Percentiles rank a stretch among this genome's conserved stretches.
Evolutionary conservation across 805 yeast genomes (phyloP).

Genomic region (Metschnikowia shivogae): DNA sequence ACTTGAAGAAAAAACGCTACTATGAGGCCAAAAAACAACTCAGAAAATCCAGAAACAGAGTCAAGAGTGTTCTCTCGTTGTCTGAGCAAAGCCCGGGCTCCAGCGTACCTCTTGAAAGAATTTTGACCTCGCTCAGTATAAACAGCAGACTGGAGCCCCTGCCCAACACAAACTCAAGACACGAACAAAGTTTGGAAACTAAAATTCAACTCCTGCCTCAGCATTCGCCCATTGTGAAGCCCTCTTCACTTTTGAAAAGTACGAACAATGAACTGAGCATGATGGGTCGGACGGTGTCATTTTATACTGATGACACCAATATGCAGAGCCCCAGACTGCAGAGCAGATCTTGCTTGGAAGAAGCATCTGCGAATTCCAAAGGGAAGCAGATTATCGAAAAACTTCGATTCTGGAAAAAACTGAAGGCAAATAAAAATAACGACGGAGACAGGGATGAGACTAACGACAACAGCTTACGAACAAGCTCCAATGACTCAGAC

Average conservation of each 20-base stretch:
- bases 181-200: background rate
- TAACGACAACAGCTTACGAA: background rate
- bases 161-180: slow-evolving; percentile 1
- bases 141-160: slow-evolving; percentile 16
- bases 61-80: slow-evolving; percentile 34
- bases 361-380: slow-evolving; percentile 7
- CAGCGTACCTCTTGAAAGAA: slow-evolving; percentile 36
- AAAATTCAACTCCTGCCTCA: background rate
- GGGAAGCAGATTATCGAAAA: slow-evolving; percentile 27
- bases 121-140: slow-evolving; percentile 34
- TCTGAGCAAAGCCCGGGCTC: slow-evolving; percentile 25
- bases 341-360: background rate
- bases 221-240: background rate
- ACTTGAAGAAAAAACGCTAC: slow-evolving; percentile 29
- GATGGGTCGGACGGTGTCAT: slow-evolving; percentile 21
- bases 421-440: slow-evolving; percentile 12
- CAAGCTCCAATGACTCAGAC: background rate
- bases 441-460: background rate
- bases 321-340: background rate
- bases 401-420: slow-evolving; percentile 38
- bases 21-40: slow-evolving; percentile 31
- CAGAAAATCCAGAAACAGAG: slow-evolving; percentile 28
- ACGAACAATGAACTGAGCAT: slow-evolving; percentile 6
- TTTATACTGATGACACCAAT: slow-evolving; percentile 19
- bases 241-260: background rate